Evolutionary conservation across 345 rosid genomes (phyloP), one percentile per base, ranked within the genome.

Genomic region (Tarenaya hassleriana): DNA sequence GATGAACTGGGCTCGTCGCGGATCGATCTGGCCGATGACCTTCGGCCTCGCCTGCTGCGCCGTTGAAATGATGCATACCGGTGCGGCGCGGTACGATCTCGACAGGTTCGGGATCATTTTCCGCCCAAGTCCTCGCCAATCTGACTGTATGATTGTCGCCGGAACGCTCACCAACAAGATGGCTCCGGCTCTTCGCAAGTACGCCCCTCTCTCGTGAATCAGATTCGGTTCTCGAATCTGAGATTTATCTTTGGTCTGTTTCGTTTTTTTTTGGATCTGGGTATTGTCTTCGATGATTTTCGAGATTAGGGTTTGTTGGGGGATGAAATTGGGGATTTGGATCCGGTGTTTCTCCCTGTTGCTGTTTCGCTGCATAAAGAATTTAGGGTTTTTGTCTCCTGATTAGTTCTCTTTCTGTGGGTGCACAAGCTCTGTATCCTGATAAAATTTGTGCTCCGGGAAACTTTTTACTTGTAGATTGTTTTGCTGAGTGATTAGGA

Each of bases 111-210:
- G 98, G 27, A 58, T 92, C 56, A 92, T 92, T 47, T 92, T 92
- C 61, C 73, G 98, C 63, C 98, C 98, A 8, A 92, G 97, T 66
- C 98, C 98, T 38, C 84, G 98, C 1, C 98, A 92, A 61, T 92
- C 98, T 12, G 98, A 92, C 73, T 80, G 94, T 62, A 92, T 92
- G 98, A 80, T 92, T 61, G 98, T 92, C 21, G 98, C 98, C 7
- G 98, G 98, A 7, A 92, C 98, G 7, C 97, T 92, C 52, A 92
- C 98, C 62, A 92, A 92, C 50, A 92, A 92, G 80, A 92, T 92
- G 98, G 98, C 97, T 49, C 98, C 98, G 15, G 98, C 98, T 16
- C 94, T 92, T 52, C 88, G 98, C 77, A 92, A 74, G 96, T 91
- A 80, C 40, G 79, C 41, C 11, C 21, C 51, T 13, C 50, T 34